Conservation (phyloP, 2,329 filamentous ascomycete genomes). For the Orbilia blumenaviensis region DNA sequence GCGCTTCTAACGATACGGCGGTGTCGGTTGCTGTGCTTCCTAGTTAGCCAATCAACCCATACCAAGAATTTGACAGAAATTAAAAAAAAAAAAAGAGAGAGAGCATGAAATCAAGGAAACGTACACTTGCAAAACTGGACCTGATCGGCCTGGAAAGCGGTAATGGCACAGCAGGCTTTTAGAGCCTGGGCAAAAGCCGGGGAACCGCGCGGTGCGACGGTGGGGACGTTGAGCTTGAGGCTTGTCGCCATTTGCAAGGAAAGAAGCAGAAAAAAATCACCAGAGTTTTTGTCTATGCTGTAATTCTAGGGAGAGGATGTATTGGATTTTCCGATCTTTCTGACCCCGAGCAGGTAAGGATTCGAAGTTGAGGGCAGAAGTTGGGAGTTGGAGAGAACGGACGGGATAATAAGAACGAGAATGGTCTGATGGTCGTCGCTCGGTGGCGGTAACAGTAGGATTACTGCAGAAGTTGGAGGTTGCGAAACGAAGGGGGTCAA, state of each 20-base stretch:
- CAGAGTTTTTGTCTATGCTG: too few species aligned
- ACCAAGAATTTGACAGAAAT: not conserved
- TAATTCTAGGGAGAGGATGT: too few species aligned
- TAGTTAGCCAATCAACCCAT: not conserved
- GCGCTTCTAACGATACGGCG: constrained; percentile 55
- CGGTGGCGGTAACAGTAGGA: too few species aligned
- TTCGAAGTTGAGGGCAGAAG: too few species aligned
- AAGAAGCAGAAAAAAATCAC: not conserved
- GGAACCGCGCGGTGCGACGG: constrained; percentile 55
- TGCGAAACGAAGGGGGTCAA: too few species aligned
- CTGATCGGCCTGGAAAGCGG: constrained; percentile 56
- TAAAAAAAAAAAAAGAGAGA: not conserved
- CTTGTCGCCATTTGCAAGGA: constrained; percentile 50
- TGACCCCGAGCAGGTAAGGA: too few species aligned
- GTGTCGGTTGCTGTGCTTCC: constrained; percentile 44
- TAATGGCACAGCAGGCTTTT: constrained; percentile 57
- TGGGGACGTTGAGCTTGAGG: constrained; percentile 58
- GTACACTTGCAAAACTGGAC: constrained; percentile 57
- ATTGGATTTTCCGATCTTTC: too few species aligned
- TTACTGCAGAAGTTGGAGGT: too few species aligned
- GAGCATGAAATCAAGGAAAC: not conserved
- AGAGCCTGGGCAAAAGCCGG: constrained; percentile 56
- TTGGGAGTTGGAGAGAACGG: too few species aligned
- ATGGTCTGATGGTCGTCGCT: too few species aligned
- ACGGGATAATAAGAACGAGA: too few species aligned